phyloP scores from a whole-genome alignment of 176 grass and related monocot species.

The Thinopyrum elongatum region DNA sequence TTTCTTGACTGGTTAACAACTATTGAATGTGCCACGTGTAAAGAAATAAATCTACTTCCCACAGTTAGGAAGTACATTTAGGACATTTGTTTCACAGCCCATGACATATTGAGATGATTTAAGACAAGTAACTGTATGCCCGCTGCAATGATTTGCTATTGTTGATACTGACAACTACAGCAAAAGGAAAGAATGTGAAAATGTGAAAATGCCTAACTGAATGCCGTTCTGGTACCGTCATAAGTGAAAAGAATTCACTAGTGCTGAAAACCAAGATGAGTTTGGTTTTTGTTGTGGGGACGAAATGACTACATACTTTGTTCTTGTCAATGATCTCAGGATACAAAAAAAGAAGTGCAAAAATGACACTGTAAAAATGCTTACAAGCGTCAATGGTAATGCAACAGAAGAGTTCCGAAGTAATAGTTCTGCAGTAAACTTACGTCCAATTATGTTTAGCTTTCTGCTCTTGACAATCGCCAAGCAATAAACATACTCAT shows the following conservation, averaged over 20 bases:
- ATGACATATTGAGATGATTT: not conserved
- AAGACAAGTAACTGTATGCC: not conserved
- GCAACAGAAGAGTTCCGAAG: not conserved
- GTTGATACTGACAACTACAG: not conserved
- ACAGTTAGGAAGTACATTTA: no score
- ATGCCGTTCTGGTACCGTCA: no score
- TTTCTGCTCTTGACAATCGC: slow-evolving; percentile 62
- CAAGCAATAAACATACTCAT: slow-evolving; percentile 72
- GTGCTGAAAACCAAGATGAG: not conserved
- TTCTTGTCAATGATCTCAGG: not conserved
- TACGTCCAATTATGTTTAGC: slow-evolving; percentile 92
- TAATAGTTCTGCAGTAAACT: slow-evolving; percentile 9
- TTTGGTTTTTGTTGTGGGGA: not conserved
- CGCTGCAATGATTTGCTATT: not conserved
- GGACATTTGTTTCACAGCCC: not conserved
- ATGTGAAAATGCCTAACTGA: no score
- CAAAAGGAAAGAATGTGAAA: not conserved
- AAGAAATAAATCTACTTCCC: no score
- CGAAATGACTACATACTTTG: not conserved
- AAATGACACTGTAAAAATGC: not conserved
- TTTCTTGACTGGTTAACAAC: no score
- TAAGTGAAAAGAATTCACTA: not conserved
- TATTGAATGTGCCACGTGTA: no score
- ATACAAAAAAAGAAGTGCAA: not conserved
- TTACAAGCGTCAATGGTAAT: not conserved